Percentiles rank a stretch among this genome's conserved stretches.
Conservation (phyloP, 768 basidiomycete genomes). For the Boletus rubroflammeus region DNA sequence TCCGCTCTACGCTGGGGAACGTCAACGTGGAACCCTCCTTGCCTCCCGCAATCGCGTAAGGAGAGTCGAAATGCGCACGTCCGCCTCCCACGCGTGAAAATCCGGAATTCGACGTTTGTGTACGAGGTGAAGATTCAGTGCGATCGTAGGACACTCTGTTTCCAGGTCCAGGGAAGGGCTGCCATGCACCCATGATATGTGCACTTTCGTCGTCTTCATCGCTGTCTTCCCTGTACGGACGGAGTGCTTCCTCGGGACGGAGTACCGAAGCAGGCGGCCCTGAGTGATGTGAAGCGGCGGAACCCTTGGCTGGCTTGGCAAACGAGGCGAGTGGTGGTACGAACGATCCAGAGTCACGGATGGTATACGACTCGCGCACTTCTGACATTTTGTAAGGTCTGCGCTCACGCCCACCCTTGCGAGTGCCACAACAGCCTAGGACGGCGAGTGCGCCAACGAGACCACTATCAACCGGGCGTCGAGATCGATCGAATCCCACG, state of each 20-base stretch:
- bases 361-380: slow-evolving; percentile 25
- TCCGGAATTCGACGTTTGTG: slow-evolving; percentile 46
- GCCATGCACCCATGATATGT: slow-evolving; percentile 95
- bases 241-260: slow-evolving; percentile 73
- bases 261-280: slow-evolving; percentile 65
- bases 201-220: slow-evolving; percentile 69
- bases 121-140: slow-evolving; percentile 24
- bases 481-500: slow-evolving; percentile 81
- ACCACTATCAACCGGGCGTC: slow-evolving; percentile 77
- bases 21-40: slow-evolving; percentile 56
- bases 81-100: slow-evolving; percentile 90
- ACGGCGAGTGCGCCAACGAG: slow-evolving; percentile 81
- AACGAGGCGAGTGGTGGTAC: slow-evolving; percentile 39
- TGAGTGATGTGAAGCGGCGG: slow-evolving; percentile 39
- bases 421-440: slow-evolving; percentile 60
- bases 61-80: slow-evolving; percentile 77
- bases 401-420: slow-evolving; percentile 33
- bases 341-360: slow-evolving; percentile 47
- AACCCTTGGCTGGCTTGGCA: slow-evolving; percentile 25
- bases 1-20: slow-evolving; percentile 60
- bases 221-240: slow-evolving; percentile 73
- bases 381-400: slow-evolving; percentile 25
- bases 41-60: slow-evolving; percentile 66
- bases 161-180: slow-evolving; percentile 54
- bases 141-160: slow-evolving; percentile 23